A percentile compares a stretch with the other conserved stretches of the same genome.
phyloP scores from a whole-genome alignment of 202 grass and related monocot genomes.

The Miscanthus sacchariflorus region DNA sequence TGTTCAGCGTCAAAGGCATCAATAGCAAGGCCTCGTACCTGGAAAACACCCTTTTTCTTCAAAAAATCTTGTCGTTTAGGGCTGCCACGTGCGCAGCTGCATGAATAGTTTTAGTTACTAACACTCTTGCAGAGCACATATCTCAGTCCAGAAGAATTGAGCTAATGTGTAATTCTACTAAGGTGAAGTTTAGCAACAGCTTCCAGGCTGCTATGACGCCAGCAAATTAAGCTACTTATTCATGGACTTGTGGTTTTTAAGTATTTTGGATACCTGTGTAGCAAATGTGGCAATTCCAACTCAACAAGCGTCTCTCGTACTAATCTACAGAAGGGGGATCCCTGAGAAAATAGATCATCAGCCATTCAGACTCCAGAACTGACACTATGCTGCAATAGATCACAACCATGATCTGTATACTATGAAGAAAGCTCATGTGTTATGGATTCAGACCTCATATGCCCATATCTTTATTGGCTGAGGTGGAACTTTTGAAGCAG shows the following conservation, averaged over 20 bases:
- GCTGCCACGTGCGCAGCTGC: conserved; percentile 77
- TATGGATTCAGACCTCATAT: conserved; percentile 73
- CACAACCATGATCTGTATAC: not conserved
- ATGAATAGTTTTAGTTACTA: conserved; percentile 40
- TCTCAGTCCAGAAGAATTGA: not conserved
- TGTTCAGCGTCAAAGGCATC: not conserved
- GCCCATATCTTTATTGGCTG: conserved; percentile 89
- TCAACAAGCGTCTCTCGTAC: conserved; percentile 88
- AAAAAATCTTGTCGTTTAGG: conserved; percentile 78
- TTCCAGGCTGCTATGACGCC: not conserved
- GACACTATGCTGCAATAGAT: not conserved
- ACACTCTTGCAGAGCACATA: not conserved
- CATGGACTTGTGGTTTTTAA: not conserved
- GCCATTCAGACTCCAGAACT: conserved; percentile 33
- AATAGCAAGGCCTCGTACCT: conserved; percentile 52
- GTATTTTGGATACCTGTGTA: conserved; percentile 66
- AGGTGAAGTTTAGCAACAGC: not conserved
- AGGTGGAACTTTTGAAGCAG: conserved; percentile 74
- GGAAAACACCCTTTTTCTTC: conserved; percentile 74
- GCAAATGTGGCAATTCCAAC: conserved; percentile 84
- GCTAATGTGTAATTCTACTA: not conserved
- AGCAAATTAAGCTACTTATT: not conserved
- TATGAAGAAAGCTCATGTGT: conserved; percentile 11
- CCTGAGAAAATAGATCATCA: conserved; percentile 53
- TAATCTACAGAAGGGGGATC: conserved; percentile 94